These are phyloP conservation scores for Neofusicoccum sp. DNA, from an alignment of 2,329 filamentous ascomycete genomes.

Conservation along the genomic window DNA sequence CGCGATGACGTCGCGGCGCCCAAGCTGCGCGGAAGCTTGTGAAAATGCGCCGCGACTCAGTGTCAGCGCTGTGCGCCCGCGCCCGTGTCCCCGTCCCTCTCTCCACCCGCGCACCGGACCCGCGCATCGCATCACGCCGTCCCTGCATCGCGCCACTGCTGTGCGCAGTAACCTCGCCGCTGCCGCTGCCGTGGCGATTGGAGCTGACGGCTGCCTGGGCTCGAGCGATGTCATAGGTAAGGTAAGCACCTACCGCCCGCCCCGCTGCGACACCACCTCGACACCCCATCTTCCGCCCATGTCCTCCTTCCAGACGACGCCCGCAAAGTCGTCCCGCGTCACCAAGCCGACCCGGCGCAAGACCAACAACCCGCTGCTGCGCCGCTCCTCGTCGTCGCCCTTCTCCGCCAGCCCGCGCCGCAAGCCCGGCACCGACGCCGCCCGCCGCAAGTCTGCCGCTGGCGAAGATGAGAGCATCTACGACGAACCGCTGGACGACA, in stretches of 20 bases:
- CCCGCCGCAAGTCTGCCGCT: slow-evolving; percentile 12
- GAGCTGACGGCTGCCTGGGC: too few species aligned
- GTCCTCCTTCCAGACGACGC: slow-evolving; percentile 21
- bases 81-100: not conserved
- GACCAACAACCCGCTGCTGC: slow-evolving; percentile 24
- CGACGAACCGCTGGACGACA: slow-evolving; percentile 57
- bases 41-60: slow-evolving; percentile 5
- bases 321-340: slow-evolving; percentile 21
- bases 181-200: too few species aligned
- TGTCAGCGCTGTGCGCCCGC: not conserved
- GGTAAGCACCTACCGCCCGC: too few species aligned
- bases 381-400: slow-evolving; percentile 36
- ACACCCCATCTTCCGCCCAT: not conserved
- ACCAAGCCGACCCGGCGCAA: slow-evolving; percentile 20
- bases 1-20: slow-evolving; percentile 11
- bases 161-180: too few species aligned
- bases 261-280: not conserved
- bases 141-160: slow-evolving; percentile 10
- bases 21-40: slow-evolving; percentile 1
- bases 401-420: slow-evolving; percentile 37
- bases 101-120: slow-evolving; percentile 10
- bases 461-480: slow-evolving; percentile 32
- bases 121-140: slow-evolving; percentile 6
- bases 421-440: slow-evolving; percentile 29
- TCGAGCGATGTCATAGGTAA: too few species aligned